A percentile compares a stretch with the other conserved stretches of the same genome.
phyloP scores from a whole-genome alignment of 345 rosid species.

The Brassica cretica region DNA sequence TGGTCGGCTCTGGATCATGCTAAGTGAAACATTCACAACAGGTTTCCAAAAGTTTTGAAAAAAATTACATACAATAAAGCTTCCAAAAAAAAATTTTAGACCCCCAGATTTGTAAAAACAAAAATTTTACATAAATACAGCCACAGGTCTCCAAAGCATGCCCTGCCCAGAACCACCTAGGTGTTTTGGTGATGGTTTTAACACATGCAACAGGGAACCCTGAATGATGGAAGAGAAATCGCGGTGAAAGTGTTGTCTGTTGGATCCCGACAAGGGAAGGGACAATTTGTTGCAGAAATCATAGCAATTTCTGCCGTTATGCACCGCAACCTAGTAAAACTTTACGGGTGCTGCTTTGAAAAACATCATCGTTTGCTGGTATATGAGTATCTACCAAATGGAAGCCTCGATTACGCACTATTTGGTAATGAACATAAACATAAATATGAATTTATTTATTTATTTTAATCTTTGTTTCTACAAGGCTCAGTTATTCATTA shows the following conservation, averaged over 20 bases:
- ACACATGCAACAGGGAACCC: slow-evolving; percentile 36
- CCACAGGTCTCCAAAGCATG: too few species aligned
- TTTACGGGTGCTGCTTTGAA: slow-evolving; percentile 37
- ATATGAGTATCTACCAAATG: slow-evolving; percentile 36
- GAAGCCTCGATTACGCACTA: slow-evolving; percentile 49
- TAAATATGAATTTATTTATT: background rate
- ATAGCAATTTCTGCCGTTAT: slow-evolving; percentile 40
- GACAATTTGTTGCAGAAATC: slow-evolving; percentile 50
- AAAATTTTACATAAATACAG: too few species aligned
- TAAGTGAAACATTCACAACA: too few species aligned
- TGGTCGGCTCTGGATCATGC: too few species aligned
- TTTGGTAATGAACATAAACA: slow-evolving; percentile 25
- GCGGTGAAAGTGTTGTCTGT: slow-evolving; percentile 64
- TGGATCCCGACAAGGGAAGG: slow-evolving; percentile 49
- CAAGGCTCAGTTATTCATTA: background rate
- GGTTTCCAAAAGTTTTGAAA: too few species aligned
- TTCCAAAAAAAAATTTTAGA: too few species aligned
- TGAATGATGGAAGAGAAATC: slow-evolving; percentile 43
- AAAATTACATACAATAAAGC: too few species aligned
- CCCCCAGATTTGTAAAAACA: too few species aligned
- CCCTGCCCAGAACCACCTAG: too few species aligned
- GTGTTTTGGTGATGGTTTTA: background rate
- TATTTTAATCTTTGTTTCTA: background rate
- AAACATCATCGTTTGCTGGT: too few species aligned
- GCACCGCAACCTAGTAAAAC: slow-evolving; percentile 43